Evolutionary conservation across 2,329 filamentous ascomycete genomes (phyloP).

Genomic region (Myotisia sp.): DNA sequence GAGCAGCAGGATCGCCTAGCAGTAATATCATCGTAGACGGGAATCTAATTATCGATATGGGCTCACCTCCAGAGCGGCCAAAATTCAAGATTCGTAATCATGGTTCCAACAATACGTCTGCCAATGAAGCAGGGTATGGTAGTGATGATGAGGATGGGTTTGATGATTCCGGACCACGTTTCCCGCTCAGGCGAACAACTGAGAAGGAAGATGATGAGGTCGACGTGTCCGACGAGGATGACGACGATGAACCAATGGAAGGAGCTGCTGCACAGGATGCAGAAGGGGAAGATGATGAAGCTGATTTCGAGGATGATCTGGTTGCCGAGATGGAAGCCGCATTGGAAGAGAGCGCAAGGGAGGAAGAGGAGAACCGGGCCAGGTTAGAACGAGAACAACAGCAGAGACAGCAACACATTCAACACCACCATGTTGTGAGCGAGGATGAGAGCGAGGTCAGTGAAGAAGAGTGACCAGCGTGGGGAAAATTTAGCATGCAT

Average conservation of each 20-base stretch:
- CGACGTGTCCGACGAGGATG: slow-evolving; percentile 11
- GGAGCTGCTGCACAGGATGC: slow-evolving; percentile 10
- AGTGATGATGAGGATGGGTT: slow-evolving; percentile 26
- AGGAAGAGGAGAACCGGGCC: slow-evolving; percentile 29
- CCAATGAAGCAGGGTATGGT: slow-evolving; percentile 21
- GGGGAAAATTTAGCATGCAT: no score
- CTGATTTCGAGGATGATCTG: slow-evolving; percentile 37
- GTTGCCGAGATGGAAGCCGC: slow-evolving; percentile 46
- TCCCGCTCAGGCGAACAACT: slow-evolving; percentile 19
- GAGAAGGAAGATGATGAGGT: slow-evolving; percentile 10
- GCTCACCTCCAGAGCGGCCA: slow-evolving; percentile 29
- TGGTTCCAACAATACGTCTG: slow-evolving; percentile 29
- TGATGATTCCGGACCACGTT: slow-evolving; percentile 25
- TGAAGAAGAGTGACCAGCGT: slow-evolving; percentile 51
- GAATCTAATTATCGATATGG: slow-evolving; percentile 36
- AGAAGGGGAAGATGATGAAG: slow-evolving; percentile 17
- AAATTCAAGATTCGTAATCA: slow-evolving; percentile 28
- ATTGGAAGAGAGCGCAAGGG: slow-evolving; percentile 30
- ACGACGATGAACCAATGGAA: slow-evolving; percentile 18
- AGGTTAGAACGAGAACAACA: slow-evolving; percentile 20
- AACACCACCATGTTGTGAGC: slow-evolving; percentile 19
- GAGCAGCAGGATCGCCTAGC: slow-evolving; percentile 21
- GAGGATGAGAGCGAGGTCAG: slow-evolving; percentile 50
- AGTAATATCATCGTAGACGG: slow-evolving; percentile 35
- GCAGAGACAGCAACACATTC: slow-evolving; percentile 19